A percentile compares a stretch with the other conserved stretches of the same genome.
Conservation (phyloP, 768 basidiomycete genomes). For the Suillus hirtellus region DNA sequence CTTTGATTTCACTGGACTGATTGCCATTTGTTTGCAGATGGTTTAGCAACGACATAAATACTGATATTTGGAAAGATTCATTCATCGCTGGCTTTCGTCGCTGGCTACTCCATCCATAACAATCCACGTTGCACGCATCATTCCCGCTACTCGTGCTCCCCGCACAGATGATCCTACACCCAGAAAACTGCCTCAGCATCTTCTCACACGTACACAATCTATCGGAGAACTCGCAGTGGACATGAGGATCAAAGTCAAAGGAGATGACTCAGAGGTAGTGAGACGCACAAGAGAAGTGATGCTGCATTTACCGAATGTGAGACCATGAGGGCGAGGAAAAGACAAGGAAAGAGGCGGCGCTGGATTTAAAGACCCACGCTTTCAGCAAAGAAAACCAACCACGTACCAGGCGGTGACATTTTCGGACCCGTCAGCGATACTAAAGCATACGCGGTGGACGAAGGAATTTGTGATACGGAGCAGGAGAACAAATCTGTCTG, state of each 20-base stretch:
- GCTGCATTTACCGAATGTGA: slow-evolving; percentile 33
- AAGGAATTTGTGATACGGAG: slow-evolving; percentile 41
- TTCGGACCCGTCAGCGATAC: slow-evolving; percentile 37
- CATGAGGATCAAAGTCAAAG: slow-evolving; percentile 29
- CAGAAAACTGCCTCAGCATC: slow-evolving; percentile 53
- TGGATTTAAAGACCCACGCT: slow-evolving; percentile 49
- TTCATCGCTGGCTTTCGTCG: not conserved
- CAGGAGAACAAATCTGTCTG: slow-evolving; percentile 63
- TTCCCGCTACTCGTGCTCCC: slow-evolving; percentile 44
- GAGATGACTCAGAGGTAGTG: slow-evolving; percentile 32
- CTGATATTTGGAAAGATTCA: slow-evolving; percentile 48
- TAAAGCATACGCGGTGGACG: slow-evolving; percentile 27
- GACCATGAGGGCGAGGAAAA: slow-evolving; percentile 7
- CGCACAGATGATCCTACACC: slow-evolving; percentile 82
- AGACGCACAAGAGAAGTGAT: slow-evolving; percentile 14
- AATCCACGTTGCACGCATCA: slow-evolving; percentile 59
- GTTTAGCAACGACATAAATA: slow-evolving; percentile 69
- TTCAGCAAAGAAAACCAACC: slow-evolving; percentile 28
- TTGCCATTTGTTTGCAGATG: slow-evolving; percentile 41
- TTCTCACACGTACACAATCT: slow-evolving; percentile 15
- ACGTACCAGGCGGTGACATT: slow-evolving; percentile 27
- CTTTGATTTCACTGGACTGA: not conserved
- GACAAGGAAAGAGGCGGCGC: slow-evolving; percentile 14
- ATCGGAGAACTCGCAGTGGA: slow-evolving; percentile 21
- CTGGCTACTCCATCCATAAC: slow-evolving; percentile 24